Evolutionary conservation across 139 green algal genomes (phyloP), one percentile per base, ranked within the genome.

Genomic region (Cymbomonas tetramitiformis): DNA sequence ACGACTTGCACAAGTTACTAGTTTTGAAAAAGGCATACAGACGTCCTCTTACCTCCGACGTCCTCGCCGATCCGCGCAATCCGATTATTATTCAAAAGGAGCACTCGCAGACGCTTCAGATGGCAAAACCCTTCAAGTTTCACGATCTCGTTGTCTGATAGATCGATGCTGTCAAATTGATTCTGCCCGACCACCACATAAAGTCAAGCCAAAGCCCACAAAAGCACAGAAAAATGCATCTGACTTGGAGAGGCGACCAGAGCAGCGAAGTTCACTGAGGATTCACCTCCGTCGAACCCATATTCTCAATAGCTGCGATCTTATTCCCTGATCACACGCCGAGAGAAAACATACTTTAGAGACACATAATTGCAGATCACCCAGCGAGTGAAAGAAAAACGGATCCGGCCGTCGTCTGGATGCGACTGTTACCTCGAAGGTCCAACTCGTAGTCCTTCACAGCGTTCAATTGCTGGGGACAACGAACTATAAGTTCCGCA

Each of bases 101-200:
- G 64, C 15, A 62, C 75, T 44, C 79, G 83, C 18, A 97, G 59
- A 10, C 88, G 60, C 2, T 49, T 75, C 38, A 98, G 79, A 51
- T 79, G 70, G 1, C 90, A 84, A 51, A 98, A 97, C 38, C 85
- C 87, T 40, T 97, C 91, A 51, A 98, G 71, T 30, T 80, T 79
- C 24, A 91, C 78, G 28, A 98, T 89, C 2, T 84, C 83, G 62
- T 98, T 98, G 69, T 96, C 87, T 4, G 81, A 88, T 7, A 98
- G 58, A 69, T 98, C 91, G 49, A 97, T 93, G 59, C 72, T 84
- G 65, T 96, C 90, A 61, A 96, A 98, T 51, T 96, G 86, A 70
- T 98, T 92, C 87, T 94, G 79, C n/a, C n/a, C n/a, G n/a, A n/a
- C n/a, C n/a, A n/a, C n/a, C n/a, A n/a, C n/a, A n/a, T n/a, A n/a